Percentiles rank a stretch among this genome's conserved stretches.
phyloP scores from a whole-genome alignment of 495 filamentous ascomycete genomes.

The Chaetomidium leptoderma region DNA sequence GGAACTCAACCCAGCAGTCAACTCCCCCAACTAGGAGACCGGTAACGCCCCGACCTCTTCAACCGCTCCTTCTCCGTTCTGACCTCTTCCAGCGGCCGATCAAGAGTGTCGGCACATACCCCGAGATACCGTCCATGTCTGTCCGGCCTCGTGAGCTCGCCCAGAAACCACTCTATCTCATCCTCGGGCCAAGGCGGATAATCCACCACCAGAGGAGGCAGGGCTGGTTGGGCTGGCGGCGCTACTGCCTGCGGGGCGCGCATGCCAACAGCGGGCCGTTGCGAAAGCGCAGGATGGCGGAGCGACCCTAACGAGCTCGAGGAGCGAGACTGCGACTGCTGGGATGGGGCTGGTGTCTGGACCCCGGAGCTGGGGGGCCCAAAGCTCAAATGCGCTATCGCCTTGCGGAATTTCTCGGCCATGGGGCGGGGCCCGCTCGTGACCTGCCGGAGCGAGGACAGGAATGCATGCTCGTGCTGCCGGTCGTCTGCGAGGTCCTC shows the following conservation, averaged over 20 bases:
- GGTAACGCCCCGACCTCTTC: background rate
- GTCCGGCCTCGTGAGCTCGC: background rate
- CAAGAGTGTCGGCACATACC: slow-evolving; percentile 9
- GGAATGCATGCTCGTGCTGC: background rate
- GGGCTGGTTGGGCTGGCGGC: background rate
- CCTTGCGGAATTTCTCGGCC: background rate
- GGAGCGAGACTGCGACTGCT: background rate
- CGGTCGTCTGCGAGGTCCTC: background rate
- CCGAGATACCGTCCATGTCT: background rate
- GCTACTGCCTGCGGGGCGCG: too few relatives aligned
- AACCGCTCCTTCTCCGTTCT: slow-evolving; percentile 1
- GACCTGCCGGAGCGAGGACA: background rate
- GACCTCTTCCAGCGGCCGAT: slow-evolving; percentile 1
- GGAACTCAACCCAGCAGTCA: background rate
- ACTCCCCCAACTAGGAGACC: background rate
- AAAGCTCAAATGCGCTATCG: background rate
- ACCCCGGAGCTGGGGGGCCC: background rate
- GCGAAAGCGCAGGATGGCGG: too few relatives aligned
- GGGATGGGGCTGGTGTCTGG: background rate
- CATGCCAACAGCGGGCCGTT: too few relatives aligned
- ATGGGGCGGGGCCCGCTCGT: background rate
- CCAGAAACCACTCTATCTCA: slow-evolving; percentile 6
- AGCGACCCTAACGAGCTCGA: background rate
- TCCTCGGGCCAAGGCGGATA: slow-evolving; percentile 1
- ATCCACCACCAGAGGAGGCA: background rate